A percentile compares a stretch with the other conserved stretches of the same genome.
These are phyloP conservation scores for Lipomyces yamadae DNA, from an alignment of 805 yeast species.

Conservation along the genomic window DNA sequence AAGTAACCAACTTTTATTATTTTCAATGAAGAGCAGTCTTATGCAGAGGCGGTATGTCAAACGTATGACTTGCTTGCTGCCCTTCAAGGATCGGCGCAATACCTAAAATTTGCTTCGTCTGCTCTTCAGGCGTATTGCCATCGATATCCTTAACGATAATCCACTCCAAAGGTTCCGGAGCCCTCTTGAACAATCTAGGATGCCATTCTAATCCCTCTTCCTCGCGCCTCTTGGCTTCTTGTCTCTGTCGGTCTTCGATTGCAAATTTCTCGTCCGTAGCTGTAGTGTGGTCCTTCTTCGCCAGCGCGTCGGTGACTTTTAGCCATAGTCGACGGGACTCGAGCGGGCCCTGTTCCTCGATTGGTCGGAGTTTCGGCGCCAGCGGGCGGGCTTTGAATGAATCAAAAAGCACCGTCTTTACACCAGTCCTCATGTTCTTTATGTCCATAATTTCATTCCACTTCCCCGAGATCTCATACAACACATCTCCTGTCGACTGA, in stretches of 20 bases:
- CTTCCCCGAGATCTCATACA: constrained; percentile 79
- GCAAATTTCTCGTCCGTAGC: constrained; percentile 89
- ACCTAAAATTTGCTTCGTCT: constrained; percentile 61
- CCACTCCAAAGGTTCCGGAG: constrained; percentile 57
- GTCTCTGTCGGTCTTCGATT: constrained; percentile 87
- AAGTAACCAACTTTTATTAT: neutral
- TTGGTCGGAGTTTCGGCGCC: constrained; percentile 74
- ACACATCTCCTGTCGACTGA: constrained; percentile 55
- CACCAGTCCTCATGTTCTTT: constrained; percentile 56
- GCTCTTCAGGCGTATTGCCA: constrained; percentile 56
- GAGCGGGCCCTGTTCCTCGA: constrained; percentile 75
- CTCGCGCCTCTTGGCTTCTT: constrained; percentile 67
- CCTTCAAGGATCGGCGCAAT: constrained; percentile 85
- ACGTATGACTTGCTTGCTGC: constrained; percentile 48
- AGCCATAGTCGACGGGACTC: constrained; percentile 88
- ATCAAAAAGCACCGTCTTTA: constrained; percentile 61
- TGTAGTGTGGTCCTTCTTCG: constrained; percentile 70
- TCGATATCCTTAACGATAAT: constrained; percentile 68
- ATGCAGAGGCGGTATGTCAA: constrained; percentile 35
- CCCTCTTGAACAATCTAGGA: constrained; percentile 73
- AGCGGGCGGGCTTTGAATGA: constrained; percentile 58
- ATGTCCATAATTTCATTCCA: constrained; percentile 89
- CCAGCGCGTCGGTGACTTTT: constrained; percentile 80
- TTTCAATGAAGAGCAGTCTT: neutral
- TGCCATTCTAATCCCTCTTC: constrained; percentile 81